phyloP scores from a whole-genome alignment of 805 yeast species.

The Lipomyces chichibuensis region DNA sequence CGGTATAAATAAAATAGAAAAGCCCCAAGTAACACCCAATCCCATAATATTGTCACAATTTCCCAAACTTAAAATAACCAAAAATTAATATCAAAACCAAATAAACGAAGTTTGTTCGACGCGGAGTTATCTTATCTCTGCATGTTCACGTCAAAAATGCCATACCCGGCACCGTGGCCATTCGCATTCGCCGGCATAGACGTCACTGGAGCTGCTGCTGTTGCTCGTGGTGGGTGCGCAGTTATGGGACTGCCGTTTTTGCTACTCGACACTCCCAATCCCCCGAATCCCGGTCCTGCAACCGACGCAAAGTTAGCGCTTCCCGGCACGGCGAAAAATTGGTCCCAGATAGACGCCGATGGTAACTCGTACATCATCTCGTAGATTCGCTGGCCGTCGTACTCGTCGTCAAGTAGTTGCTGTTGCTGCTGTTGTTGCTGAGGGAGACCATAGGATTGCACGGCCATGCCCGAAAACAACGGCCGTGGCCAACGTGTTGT shows the following conservation, averaged over 20 bases:
- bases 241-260: slow-evolving; percentile 6
- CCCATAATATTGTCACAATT: too few relatives aligned
- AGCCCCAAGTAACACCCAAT: not conserved
- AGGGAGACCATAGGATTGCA: not conserved
- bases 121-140: not conserved
- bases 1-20: not conserved
- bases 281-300: slow-evolving; percentile 24
- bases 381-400: slow-evolving; percentile 43
- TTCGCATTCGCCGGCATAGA: not conserved
- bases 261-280: slow-evolving; percentile 7
- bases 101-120: not conserved
- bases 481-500: not conserved
- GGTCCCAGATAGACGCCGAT: slow-evolving; percentile 44
- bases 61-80: not conserved
- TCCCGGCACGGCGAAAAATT: slow-evolving; percentile 40
- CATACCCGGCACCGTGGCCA: not conserved
- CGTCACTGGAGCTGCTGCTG: not conserved
- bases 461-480: not conserved
- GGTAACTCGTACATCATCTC: slow-evolving; percentile 44
- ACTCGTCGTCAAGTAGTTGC: slow-evolving; percentile 30
- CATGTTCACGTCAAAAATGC: not conserved
- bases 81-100: not conserved
- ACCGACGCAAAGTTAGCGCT: slow-evolving; percentile 18
- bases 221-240: not conserved
- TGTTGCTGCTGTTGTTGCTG: slow-evolving; percentile 18